Percentiles rank a stretch among this genome's conserved stretches.
Evolutionary conservation across 225 moss, liverwort and hornwort species (phyloP).

Genomic region (Straminergon stramineum): DNA sequence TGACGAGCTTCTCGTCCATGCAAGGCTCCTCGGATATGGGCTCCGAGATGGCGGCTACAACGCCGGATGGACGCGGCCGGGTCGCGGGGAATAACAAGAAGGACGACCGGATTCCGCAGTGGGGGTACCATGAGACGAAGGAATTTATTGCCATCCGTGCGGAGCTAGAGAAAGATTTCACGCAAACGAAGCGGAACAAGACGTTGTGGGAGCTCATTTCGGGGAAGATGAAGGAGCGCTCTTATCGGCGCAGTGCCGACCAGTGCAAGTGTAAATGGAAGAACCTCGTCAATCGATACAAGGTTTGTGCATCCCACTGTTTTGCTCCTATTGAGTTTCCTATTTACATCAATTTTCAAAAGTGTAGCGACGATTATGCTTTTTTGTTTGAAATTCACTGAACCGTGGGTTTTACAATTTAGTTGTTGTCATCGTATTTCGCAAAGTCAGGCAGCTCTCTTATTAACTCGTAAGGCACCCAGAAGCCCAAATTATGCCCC

Average conservation of each 20-base stretch:
- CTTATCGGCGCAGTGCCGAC: constrained; percentile 81
- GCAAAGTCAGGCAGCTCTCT: neutral
- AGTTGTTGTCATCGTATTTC: neutral
- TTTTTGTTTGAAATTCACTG: neutral
- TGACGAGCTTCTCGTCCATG: constrained; percentile 18
- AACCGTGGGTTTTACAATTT: neutral
- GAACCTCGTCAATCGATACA: constrained; percentile 96
- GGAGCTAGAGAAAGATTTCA: constrained; percentile 97
- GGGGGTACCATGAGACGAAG: constrained; percentile 91
- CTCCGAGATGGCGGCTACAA: constrained; percentile 26
- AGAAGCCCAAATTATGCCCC: neutral
- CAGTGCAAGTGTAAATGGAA: constrained; percentile 99
- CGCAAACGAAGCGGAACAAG: constrained; percentile 94
- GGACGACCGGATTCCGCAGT: constrained; percentile 96
- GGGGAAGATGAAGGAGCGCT: constrained; percentile 98
- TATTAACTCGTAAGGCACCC: neutral
- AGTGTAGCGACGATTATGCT: neutral
- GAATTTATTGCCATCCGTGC: constrained; percentile 90
- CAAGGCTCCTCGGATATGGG: constrained; percentile 15
- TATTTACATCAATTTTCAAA: neutral
- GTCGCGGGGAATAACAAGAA: constrained; percentile 38
- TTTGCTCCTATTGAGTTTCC: neutral
- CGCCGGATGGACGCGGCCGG: constrained; percentile 34
- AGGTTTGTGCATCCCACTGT: constrained; percentile 27
- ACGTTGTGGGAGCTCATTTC: constrained; percentile 97